A percentile compares a stretch with the other conserved stretches of the same genome.
Conservation (phyloP, 208 protist species). For the Jaenimonas drosophilae region DNA sequence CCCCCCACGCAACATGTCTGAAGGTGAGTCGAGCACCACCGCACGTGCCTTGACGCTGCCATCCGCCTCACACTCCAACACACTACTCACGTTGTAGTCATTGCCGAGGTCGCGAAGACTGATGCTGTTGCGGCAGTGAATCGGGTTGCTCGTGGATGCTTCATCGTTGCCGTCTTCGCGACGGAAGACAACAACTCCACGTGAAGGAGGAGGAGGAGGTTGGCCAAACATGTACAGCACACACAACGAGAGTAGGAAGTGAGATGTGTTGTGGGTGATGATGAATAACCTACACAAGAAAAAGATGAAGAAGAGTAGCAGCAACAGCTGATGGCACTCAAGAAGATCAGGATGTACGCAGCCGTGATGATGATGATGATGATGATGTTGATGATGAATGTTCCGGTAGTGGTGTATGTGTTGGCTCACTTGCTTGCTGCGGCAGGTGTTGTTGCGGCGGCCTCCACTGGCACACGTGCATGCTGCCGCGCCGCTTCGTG, state of each 20-base stretch:
- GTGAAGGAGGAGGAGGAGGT: not conserved
- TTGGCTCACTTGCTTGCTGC: too few species aligned
- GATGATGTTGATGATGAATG: too few species aligned
- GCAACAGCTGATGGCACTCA: too few species aligned
- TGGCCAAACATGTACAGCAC: not conserved
- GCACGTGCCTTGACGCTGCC: conserved; percentile 54
- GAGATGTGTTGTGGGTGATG: not conserved
- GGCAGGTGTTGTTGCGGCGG: too few species aligned
- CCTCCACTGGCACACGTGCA: too few species aligned
- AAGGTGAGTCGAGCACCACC: conserved; percentile 76
- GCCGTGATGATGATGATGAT: too few species aligned
- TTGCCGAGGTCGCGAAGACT: conserved; percentile 62
- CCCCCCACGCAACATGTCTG: conserved; percentile 61
- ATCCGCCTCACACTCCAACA: conserved; percentile 67
- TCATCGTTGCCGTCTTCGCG: conserved; percentile 28
- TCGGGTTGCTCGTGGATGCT: conserved; percentile 31
- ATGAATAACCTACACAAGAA: not conserved
- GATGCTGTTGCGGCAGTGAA: conserved; percentile 36
- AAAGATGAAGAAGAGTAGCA: conserved; percentile 1
- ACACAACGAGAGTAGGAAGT: not conserved
- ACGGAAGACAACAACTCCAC: conserved; percentile 28
- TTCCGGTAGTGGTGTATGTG: too few species aligned
- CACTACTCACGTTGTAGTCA: conserved; percentile 75
- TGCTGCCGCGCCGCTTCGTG: conserved; percentile 22
- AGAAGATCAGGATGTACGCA: too few species aligned